Base-by-base conservation (phyloP, 352 stramenopile species). In the Pythium periplocum region DNA sequence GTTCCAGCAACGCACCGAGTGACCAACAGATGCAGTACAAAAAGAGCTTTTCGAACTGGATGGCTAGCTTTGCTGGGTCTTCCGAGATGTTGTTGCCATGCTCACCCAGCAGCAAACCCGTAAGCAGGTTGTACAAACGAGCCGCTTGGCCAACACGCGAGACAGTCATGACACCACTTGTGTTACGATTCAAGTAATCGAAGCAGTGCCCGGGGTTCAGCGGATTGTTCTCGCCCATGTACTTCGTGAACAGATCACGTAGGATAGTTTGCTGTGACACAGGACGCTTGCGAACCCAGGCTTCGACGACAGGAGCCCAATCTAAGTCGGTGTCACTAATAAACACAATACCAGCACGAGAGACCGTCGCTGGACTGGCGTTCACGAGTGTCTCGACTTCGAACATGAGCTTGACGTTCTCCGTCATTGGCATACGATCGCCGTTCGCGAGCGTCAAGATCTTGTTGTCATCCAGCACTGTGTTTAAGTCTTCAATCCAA, bases 401-500 rank as follows among this genome's bases (percentile, higher is more conserved):
- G 71, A 98, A 98, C 90, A 98, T 98, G 34, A 97, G 73, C 65
- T 98, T 98, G 26, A 98, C 93, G 64, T 98, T 98, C 59, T 98
- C 94, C 6, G 95, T 98, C 95, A 99, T 98, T 17, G 95, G 95
- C 73, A 98, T 98, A 31, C 96, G 89, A 52, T 99, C 95, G 17
- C 96, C 96, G 64, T 98, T 99, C 4, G 96, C 96, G 3, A 99
- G 66, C 11, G 94, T 98, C 33, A 99, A 69, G 42, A 98, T 98
- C 63, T 97, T 98, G 73, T 98, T 99, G 64, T 99, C 96, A 65
- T 98, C 95, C 2, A 99, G 75, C 44, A 98, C 96, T 0, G 95
- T 99, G 70, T 99, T 98, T 1, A 99, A 71, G 78, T 98, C 93
- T 71, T 99, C 96, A 51, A 98, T 99, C 96, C 96, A 99, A 78